Conservation (phyloP, 2,329 filamentous ascomycete species). For the Blumeria hordei region DNA sequence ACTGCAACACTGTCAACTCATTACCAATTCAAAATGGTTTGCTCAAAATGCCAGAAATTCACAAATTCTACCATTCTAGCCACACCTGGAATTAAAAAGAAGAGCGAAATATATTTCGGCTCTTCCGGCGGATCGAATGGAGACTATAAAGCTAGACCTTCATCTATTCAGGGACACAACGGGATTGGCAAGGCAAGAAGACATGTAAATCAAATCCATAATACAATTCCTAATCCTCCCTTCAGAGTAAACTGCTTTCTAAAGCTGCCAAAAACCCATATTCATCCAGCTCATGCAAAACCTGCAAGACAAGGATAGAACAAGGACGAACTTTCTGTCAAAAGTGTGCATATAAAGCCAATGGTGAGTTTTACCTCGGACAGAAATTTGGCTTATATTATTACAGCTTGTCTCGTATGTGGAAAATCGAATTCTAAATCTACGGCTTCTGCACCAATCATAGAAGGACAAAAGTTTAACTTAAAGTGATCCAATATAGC, state of each 20-base stretch:
- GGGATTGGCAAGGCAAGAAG: conserved; percentile 31
- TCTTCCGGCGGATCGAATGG: conserved; percentile 21
- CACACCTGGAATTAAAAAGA: conserved; percentile 41
- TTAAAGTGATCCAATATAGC: conserved; percentile 21
- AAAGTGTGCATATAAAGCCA: conserved; percentile 35
- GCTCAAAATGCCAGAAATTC: conserved; percentile 37
- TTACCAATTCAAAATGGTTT: conserved; percentile 27
- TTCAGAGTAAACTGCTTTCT: conserved; percentile 37
- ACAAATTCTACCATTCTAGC: conserved; percentile 34
- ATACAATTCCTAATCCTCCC: background rate
- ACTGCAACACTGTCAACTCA: conserved; percentile 2
- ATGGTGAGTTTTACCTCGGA: conserved; percentile 21
- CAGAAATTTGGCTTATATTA: conserved; percentile 1
- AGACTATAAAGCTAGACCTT: conserved; percentile 19
- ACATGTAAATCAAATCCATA: background rate
- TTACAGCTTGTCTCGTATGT: conserved; percentile 34
- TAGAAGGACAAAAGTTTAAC: conserved; percentile 37
- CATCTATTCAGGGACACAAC: conserved; percentile 29
- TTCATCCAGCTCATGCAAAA: conserved; percentile 33
- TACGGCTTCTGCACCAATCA: conserved; percentile 24
- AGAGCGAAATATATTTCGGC: conserved; percentile 40
- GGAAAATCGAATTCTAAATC: conserved; percentile 31
- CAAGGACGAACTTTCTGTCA: conserved; percentile 36
- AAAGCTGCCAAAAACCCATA: conserved; percentile 42
- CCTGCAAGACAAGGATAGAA: conserved; percentile 39